phyloP scores from a whole-genome alignment of 2,329 filamentous ascomycete genomes.

The Paecilomyces formosus region DNA sequence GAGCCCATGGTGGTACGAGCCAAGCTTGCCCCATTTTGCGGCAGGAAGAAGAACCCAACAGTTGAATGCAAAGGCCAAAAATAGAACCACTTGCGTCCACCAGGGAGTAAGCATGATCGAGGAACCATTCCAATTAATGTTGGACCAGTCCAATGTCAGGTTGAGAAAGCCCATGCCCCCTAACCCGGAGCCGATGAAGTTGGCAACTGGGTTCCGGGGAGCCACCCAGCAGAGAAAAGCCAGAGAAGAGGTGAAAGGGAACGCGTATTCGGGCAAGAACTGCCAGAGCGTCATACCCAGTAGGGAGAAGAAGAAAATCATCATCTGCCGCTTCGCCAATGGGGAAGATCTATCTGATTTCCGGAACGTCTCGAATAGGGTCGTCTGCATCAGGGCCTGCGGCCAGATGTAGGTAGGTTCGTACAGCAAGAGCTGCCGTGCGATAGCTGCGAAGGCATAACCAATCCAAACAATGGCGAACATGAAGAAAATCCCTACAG shows the following conservation, averaged over 20 bases:
- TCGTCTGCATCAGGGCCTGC: slow-evolving; percentile 49
- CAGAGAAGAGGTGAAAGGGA: slow-evolving; percentile 53
- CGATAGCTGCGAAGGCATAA: slow-evolving; percentile 53
- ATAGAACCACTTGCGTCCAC: slow-evolving; percentile 54
- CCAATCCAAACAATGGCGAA: slow-evolving; percentile 51
- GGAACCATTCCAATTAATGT: slow-evolving; percentile 46
- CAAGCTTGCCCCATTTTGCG: slow-evolving; percentile 51
- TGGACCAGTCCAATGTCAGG: slow-evolving; percentile 54
- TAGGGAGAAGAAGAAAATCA: slow-evolving; percentile 49
- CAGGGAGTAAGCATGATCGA: slow-evolving; percentile 47
- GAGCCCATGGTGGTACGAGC: slow-evolving; percentile 44
- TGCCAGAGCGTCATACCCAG: slow-evolving; percentile 52
- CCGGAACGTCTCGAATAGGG: slow-evolving; percentile 48
- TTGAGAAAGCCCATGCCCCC: slow-evolving; percentile 58
- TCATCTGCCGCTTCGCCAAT: slow-evolving; percentile 47
- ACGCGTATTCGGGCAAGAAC: slow-evolving; percentile 54
- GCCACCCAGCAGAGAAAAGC: slow-evolving; percentile 60
- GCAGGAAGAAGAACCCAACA: slow-evolving; percentile 53
- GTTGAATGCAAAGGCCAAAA: slow-evolving; percentile 48
- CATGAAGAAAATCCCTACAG: slow-evolving; percentile 55
- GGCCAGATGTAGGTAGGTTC: slow-evolving; percentile 52
- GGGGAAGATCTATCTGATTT: slow-evolving; percentile 44
- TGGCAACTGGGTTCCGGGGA: slow-evolving; percentile 49
- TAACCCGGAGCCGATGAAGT: slow-evolving; percentile 55
- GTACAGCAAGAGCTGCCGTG: slow-evolving; percentile 50